A percentile compares a stretch with the other conserved stretches of the same genome.
phyloP scores from a whole-genome alignment of 352 stramenopile genomes.

The Thraustochytrium striatum region DNA sequence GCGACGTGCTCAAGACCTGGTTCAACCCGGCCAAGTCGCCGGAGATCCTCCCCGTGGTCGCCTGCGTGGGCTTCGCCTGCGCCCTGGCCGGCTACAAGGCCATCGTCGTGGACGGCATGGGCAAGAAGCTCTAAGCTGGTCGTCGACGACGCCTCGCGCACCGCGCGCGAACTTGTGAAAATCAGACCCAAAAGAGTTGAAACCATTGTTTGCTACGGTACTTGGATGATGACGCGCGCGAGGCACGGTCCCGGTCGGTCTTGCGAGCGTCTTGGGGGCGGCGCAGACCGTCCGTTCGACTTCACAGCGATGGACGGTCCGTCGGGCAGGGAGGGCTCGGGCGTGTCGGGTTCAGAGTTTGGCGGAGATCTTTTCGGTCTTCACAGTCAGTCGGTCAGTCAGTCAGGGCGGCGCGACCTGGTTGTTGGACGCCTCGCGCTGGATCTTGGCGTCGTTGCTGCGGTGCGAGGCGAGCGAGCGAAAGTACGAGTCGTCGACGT shows the following conservation, averaged over 20 bases:
- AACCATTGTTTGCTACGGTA: neutral
- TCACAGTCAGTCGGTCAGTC: neutral
- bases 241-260: neutral
- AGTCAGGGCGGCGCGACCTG: neutral
- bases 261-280: neutral
- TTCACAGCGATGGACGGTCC: neutral
- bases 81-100: conserved; percentile 45
- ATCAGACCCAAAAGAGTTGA: neutral
- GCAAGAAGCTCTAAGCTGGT: conserved; percentile 35
- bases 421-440: conserved; percentile 1
- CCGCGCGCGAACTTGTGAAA: neutral
- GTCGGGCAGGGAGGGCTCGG: neutral
- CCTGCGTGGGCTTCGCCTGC: conserved; percentile 26
- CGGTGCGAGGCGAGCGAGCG: conserved; percentile 16
- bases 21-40: conserved; percentile 11
- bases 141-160: neutral
- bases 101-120: conserved; percentile 40
- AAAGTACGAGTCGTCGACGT: conserved; percentile 43
- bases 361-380: neutral
- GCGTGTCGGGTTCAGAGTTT: neutral
- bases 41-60: conserved; percentile 43
- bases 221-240: neutral
- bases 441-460: conserved; percentile 25
- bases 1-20: conserved; percentile 36
- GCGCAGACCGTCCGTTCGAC: neutral